These are phyloP conservation scores for Helichrysum umbraculigerum DNA, from an alignment of 129 eudicot genomes.

Conservation along the genomic window DNA sequence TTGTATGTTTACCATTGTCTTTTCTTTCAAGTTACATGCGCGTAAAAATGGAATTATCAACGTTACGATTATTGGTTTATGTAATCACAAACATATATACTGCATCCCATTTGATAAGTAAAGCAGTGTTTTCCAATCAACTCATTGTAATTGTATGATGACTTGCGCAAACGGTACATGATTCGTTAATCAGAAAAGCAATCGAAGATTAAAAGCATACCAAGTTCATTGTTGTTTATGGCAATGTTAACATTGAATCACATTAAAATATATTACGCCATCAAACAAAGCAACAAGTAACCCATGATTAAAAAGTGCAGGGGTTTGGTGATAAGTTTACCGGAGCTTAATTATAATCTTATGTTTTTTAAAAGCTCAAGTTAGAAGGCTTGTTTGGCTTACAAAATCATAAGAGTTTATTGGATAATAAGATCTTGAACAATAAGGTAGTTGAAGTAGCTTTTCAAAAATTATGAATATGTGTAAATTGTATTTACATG, in stretches of 20 bases:
- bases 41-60: too few relatives aligned
- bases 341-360: too few relatives aligned
- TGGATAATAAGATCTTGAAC: too few relatives aligned
- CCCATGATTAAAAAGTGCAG: background rate
- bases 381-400: too few relatives aligned
- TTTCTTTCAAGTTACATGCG: background rate
- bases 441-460: too few relatives aligned
- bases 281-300: background rate
- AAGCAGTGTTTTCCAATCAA: background rate
- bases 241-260: background rate
- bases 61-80: background rate
- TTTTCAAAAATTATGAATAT: too few relatives aligned
- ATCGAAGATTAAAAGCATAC: background rate
- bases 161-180: background rate
- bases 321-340: too few relatives aligned
- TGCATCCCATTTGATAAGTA: background rate
- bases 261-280: background rate
- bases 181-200: background rate
- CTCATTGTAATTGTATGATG: background rate
- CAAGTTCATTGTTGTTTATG: background rate
- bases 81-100: background rate
- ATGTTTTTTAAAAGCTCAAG: too few relatives aligned
- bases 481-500: too few relatives aligned
- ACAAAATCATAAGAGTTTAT: too few relatives aligned
- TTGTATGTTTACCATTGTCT: background rate